Base-by-base conservation (phyloP, 768 basidiomycete species). In the Cystofilobasidium capitatum region DNA sequence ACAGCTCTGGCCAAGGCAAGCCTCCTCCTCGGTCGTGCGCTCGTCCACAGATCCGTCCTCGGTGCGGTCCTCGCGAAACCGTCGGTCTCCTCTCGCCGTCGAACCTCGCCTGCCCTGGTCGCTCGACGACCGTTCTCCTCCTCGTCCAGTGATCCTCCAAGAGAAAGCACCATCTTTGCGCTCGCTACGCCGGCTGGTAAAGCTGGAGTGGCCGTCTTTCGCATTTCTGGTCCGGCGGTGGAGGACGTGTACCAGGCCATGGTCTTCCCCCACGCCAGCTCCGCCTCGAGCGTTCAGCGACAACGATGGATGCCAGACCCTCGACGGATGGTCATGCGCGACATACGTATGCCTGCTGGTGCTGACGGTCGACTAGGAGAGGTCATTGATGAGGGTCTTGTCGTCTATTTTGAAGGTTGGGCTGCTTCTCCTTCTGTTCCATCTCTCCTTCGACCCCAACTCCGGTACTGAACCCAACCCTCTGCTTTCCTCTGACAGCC, bases 151-250 rank as follows among this genome's bases (percentile, higher is more conserved):
- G n/a, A n/a, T n/a, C n/a, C n/a, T n/a, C n/a, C n/a, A n/a, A n/a
- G n/a, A 5, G 13, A 33, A 31, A 55, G 9, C 9, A 64, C 91
- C 2, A 89, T 94, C 55, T 94, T 88, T 74, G 91, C 91, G 1
- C 81, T 92, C 33, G 89, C 91, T 0, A 91, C 90, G 0, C 88
- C 91, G 1, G 84, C 87, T 2, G 91, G 90, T 1, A 90, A 86
- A 70, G 89, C 83, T 4, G 91, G 91, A 20, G 82, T 94, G 22
- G 89, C 86, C 0, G 85, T 94, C 44, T 78, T 93, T 61, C 82
- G 91, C 66, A 79, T 94, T 12, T 91, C 90, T 2, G 91, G 91
- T 0, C 88, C 88, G 0, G 83, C 84, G 51, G 86, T 85, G 0
- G 74, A 81, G 26, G 71, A 77, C 0, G 88, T 89, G 1, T 88